Evolutionary conservation across 2,329 filamentous ascomycete genomes (phyloP), one percentile per base, ranked within the genome.

Genomic region (Metarhizium robertsii): DNA sequence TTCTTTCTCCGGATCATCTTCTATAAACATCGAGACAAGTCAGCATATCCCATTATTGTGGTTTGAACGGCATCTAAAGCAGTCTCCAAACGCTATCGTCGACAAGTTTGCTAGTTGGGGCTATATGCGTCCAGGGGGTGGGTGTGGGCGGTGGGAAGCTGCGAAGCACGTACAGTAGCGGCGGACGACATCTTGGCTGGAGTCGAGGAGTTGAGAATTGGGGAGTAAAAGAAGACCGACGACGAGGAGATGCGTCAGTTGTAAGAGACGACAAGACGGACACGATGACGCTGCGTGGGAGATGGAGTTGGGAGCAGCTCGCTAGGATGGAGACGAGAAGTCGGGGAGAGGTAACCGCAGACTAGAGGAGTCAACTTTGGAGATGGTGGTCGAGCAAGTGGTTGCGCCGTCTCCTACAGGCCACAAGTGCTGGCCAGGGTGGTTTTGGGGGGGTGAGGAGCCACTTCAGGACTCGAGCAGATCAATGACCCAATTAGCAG

Each of bases 1-100:
- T 99, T 99, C 92, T 99, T 99, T 77, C 90, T 88, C 78, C 94
- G 92, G 73, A 96, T 92, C 88, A 96, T 94, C 76, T 95, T 90
- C 85, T 90, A 43, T 42, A 11, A 13, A 13, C 25, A 45, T n/a
- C 11, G 2, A 18, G 42, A 52, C 74, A 48, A 32, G 64, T 72
- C 56, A 72, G 68, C 61, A 57, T 40, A 40, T 29, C n/a, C 25
- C 43, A 46, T 14, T 6, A 32, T 34, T 36, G 25, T 42, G 54
- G 10, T 49, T 58, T 57, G 42, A 8, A 58, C 29, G 2, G 25
- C 14, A 48, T 46, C 46, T 47, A 50, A 30, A 55, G 14, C 11
- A 49, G 55, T 36, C 47, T n/a, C 6, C n/a, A 18, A 43, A 53
- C 55, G 50, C 58, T 54, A 52, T 58, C 54, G 30, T 45, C 53